Percentiles rank a stretch among this genome's conserved stretches.
phyloP scores from a whole-genome alignment of 805 yeast genomes.

The Isabelozyma gotoi region DNA sequence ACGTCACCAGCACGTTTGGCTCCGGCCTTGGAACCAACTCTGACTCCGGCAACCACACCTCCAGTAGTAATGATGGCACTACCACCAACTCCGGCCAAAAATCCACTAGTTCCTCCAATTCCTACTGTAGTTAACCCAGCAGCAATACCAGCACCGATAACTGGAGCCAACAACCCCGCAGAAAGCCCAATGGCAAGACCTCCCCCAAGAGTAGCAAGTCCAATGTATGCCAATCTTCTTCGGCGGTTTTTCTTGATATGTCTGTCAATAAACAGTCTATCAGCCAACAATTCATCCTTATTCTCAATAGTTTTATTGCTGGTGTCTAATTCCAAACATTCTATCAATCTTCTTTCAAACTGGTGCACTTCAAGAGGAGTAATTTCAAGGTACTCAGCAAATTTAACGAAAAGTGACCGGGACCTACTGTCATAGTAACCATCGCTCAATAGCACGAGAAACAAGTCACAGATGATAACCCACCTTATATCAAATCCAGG shows the following conservation, averaged over 20 bases:
- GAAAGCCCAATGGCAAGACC: slow-evolving; percentile 91
- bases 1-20: slow-evolving; percentile 85
- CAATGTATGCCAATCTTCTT: slow-evolving; percentile 80
- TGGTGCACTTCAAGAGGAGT: slow-evolving; percentile 71
- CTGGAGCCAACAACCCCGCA: slow-evolving; percentile 95
- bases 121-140: slow-evolving; percentile 97
- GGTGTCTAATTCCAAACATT: slow-evolving; percentile 81
- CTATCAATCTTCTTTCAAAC: slow-evolving; percentile 88
- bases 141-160: slow-evolving; percentile 97
- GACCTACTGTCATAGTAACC: slow-evolving; percentile 90
- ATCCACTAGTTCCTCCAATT: slow-evolving; percentile 88
- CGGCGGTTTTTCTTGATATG: slow-evolving; percentile 67
- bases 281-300: slow-evolving; percentile 71
- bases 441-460: slow-evolving; percentile 74
- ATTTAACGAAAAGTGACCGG: slow-evolving; percentile 67
- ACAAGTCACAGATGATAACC: slow-evolving; percentile 92
- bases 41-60: slow-evolving; percentile 88
- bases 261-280: slow-evolving; percentile 69
- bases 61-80: slow-evolving; percentile 91
- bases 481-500: slow-evolving; percentile 69
- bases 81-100: slow-evolving; percentile 95
- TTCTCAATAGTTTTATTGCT: slow-evolving; percentile 52
- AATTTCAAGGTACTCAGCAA: slow-evolving; percentile 63
- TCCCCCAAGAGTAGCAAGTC: slow-evolving; percentile 95
- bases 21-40: slow-evolving; percentile 86